Conservation (phyloP, 805 yeast genomes). For the Metschnikowia cerradonensis region DNA sequence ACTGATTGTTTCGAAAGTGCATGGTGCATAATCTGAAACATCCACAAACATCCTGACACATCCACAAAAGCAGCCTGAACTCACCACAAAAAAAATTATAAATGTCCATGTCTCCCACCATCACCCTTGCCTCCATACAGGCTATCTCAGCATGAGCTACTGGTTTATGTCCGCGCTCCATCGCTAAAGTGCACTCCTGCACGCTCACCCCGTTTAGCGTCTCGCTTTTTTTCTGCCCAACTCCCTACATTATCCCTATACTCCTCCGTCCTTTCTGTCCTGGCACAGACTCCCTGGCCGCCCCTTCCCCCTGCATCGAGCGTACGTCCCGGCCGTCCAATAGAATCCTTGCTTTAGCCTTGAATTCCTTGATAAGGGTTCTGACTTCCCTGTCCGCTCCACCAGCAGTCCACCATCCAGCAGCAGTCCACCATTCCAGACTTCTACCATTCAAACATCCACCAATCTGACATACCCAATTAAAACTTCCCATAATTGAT, state of each 20-base stretch:
- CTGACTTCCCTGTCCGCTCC: too few relatives aligned
- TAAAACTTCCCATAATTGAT: neutral
- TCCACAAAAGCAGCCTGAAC: too few relatives aligned
- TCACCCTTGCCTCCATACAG: too few relatives aligned
- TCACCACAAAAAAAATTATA: too few relatives aligned
- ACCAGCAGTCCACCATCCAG: too few relatives aligned
- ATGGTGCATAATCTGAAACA: too few relatives aligned
- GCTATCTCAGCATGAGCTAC: neutral
- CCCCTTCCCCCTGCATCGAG: neutral
- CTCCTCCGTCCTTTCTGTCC: conserved; percentile 1
- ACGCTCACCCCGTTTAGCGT: conserved; percentile 1
- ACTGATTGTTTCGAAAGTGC: too few relatives aligned
- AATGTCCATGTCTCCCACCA: too few relatives aligned
- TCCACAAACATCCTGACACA: too few relatives aligned
- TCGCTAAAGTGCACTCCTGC: conserved; percentile 6
- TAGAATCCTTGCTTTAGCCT: neutral
- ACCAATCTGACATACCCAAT: neutral
- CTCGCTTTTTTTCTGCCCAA: conserved; percentile 6
- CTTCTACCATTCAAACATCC: too few relatives aligned
- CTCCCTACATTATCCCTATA: neutral
- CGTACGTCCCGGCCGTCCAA: neutral
- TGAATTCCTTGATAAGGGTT: neutral
- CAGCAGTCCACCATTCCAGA: too few relatives aligned
- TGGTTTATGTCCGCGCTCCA: neutral
- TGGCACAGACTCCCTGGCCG: neutral